phyloP scores from a whole-genome alignment of 2,329 filamentous ascomycete genomes.

The Penicillium sp. region DNA sequence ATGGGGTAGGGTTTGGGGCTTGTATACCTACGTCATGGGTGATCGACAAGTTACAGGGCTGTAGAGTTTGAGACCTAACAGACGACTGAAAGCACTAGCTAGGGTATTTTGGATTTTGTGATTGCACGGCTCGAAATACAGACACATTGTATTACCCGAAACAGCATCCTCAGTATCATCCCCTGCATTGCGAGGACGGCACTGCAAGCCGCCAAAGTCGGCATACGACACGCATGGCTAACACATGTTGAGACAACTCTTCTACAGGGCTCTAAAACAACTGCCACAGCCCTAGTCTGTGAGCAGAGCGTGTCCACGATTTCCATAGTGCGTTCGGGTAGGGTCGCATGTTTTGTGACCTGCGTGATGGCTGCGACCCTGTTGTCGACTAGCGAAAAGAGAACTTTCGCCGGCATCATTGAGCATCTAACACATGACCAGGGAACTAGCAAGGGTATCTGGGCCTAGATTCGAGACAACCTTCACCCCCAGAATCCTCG shows the following conservation, averaged over 20 bases:
- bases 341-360: neutral
- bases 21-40: neutral
- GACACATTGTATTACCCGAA: neutral
- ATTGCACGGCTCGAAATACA: neutral
- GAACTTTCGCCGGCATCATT: neutral
- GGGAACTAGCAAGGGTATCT: neutral
- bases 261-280: neutral
- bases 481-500: conserved; percentile 3
- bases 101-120: neutral
- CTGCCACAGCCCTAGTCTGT: no score
- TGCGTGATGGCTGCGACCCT: neutral
- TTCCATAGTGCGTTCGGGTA: neutral
- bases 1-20: neutral
- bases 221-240: neutral
- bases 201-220: neutral
- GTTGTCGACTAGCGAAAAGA: neutral
- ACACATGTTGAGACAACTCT: neutral
- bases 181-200: neutral
- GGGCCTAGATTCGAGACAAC: neutral
- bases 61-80: neutral
- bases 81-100: neutral
- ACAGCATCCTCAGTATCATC: neutral
- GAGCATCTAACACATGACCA: neutral
- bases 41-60: neutral
- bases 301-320: neutral